Evolutionary conservation across 2,329 filamentous ascomycete species (phyloP), one percentile per base, ranked within the genome.

Genomic region (Colletotrichum australisinense): DNA sequence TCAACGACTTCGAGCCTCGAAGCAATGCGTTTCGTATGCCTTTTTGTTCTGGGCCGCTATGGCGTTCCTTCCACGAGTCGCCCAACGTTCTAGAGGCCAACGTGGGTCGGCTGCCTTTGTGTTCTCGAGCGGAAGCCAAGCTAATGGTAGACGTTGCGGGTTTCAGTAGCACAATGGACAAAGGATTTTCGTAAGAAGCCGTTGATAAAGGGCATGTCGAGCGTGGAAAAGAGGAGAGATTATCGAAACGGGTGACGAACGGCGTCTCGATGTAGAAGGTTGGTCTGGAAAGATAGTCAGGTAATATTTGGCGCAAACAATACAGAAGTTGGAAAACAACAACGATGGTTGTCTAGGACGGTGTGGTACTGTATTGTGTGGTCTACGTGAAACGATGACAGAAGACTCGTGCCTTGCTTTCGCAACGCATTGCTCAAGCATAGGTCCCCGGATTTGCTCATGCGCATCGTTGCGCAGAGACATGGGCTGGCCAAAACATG

Each of bases 381-480:
- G 69, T 64, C 57, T 65, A 53, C 35, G 59, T 49, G 19, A 58
- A 59, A 68, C 35, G 57, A 28, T 57, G 64, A 62, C 69, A 24
- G 56, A 68, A 72, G 52, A 69, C 16, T 59, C 28, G n/a, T 69
- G 55, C 63, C 71, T 66, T 65, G 60, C 11, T 42, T 60, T 57
- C 42, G 62, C 35, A 38, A 65, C 24, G 56, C 42, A 55, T 56
- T 58, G 56, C 60, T 60, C 62, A 62, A 32, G 56, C 35, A 57
- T 46, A 52, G 19, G 57, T 62, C 70, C 66, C 67, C 71, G 71
- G 71, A 71, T 65, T 66, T 32, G 71, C 28, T 62, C 60, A 73
- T 71, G 71, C 60, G 30, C 67, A 62, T 73, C 24, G 60, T 62
- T 70, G 62, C 67, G 62, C 55, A 66, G 67, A 71, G 55, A 71